Percentiles rank a stretch among this genome's conserved stretches.
Conservation (phyloP, 768 basidiomycete genomes). For the Rhodosporidiobolus odoratus region DNA sequence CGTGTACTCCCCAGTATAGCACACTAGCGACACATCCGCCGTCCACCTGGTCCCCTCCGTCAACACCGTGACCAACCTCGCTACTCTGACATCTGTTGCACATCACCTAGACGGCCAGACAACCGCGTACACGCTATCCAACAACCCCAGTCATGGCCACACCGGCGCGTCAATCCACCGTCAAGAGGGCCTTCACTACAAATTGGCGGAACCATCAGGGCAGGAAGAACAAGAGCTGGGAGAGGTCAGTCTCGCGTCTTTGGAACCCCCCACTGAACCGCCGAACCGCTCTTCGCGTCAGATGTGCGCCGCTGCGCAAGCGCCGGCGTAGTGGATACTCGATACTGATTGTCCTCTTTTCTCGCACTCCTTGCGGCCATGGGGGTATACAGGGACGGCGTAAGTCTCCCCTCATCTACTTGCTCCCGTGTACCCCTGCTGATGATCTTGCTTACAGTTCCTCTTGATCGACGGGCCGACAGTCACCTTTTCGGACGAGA, state of each 20-base stretch:
- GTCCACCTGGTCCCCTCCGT: too few species aligned
- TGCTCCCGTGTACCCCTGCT: neutral
- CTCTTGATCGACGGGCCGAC: conserved; percentile 1
- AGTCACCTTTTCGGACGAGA: conserved; percentile 8
- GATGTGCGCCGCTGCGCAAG: neutral
- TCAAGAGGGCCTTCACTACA: conserved; percentile 7
- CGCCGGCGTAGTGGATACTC: neutral
- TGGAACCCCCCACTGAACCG: too few species aligned
- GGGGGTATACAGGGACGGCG: conserved; percentile 21
- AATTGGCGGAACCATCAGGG: conserved; percentile 22
- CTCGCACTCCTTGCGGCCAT: neutral
- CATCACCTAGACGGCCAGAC: too few species aligned
- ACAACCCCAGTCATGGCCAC: too few species aligned
- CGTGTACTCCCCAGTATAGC: too few species aligned
- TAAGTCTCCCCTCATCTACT: neutral
- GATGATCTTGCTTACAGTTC: neutral
- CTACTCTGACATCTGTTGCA: too few species aligned
- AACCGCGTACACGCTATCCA: too few species aligned
- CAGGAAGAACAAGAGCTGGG: conserved; percentile 39
- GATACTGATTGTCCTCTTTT: neutral
- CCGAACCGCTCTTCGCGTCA: neutral
- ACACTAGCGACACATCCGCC: too few species aligned
- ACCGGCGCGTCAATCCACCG: too few species aligned
- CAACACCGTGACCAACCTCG: too few species aligned
- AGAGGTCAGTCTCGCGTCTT: conserved; percentile 2